Base-by-base conservation (phyloP, 768 basidiomycete species). In the Gyrodon lividus region DNA sequence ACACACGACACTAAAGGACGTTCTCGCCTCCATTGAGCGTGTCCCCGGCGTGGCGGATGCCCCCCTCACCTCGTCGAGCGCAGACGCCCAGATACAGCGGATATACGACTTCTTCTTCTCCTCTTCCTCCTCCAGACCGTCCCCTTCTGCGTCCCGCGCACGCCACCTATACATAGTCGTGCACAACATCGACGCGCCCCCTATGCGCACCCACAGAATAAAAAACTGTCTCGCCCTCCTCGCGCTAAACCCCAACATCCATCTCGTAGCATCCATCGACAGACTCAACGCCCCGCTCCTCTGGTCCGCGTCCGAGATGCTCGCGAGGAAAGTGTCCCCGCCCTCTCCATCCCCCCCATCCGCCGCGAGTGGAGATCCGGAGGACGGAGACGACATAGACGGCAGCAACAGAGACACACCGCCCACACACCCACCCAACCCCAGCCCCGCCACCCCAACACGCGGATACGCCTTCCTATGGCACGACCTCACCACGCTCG, bases 401-500 rank as follows among this genome's bases (percentile, higher is more conserved):
- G 41, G 40, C 55, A 54, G 34, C 45, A 39, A n/a, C 9, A 52
- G 26, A 38, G 45, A 16, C 48, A 57, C 49, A 46, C n/a, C n/a
- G 34, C 43, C 51, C 26, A 28, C 40, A 10, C 30, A 8, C 6
- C 30, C 9, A 10, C 30, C 30, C 7, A 10, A 10, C 30, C 13
- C 12, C 10, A 13, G 46, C 9, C 13, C 45, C 6, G 2, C 42
- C 40, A 49, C 65, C 7, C 67, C 45, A 51, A 68, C 41, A 31
- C 76, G 76, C 30, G 86, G 86, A 8, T 87, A 82, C 64, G 70
- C 81, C 1, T 92, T 90, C 84, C 72, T 93, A 14, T 92, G 91
- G 83, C 92, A 98, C 69, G 92, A 96, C 68, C 68, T 92, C 20
- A 92, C 93, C 4, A 97, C 96, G 2, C 86, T 94, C 57, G 74